A percentile compares a stretch with the other conserved stretches of the same genome.
phyloP scores from a whole-genome alignment of 176 grass and related monocot genomes.

The Triticum urartu region DNA sequence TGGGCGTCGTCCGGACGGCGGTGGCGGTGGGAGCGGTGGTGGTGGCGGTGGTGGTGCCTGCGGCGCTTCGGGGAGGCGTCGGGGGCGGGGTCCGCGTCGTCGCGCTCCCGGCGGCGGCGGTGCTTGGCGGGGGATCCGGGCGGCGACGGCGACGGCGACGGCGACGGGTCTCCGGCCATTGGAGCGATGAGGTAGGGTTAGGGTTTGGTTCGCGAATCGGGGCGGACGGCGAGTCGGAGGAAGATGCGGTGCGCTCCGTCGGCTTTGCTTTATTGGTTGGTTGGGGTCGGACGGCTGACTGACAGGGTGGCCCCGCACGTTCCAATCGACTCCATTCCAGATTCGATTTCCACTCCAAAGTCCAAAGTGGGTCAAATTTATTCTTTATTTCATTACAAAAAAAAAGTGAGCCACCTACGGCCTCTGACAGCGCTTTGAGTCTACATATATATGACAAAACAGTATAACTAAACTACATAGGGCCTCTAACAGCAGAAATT shows the following conservation, averaged over 20 bases:
- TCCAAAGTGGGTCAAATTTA: no score
- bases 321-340: not conserved
- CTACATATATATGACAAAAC: no score
- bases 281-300: not conserved
- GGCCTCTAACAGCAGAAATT: no score
- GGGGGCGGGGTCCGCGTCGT: not conserved
- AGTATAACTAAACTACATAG: no score
- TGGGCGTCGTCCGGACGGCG: slow-evolving; percentile 2
- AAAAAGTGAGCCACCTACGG: no score
- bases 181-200: slow-evolving; percentile 39
- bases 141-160: slow-evolving; percentile 10
- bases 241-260: not conserved
- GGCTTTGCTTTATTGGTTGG: not conserved
- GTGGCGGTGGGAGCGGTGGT: slow-evolving; percentile 30
- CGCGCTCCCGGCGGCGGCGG: slow-evolving; percentile 38
- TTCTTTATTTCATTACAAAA: no score
- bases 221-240: not conserved
- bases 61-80: slow-evolving; percentile 66
- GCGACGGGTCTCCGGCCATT: slow-evolving; percentile 38
- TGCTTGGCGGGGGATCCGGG: slow-evolving; percentile 45
- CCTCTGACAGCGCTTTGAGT: no score
- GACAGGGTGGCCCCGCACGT: not conserved
- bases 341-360: not conserved
- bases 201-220: slow-evolving; percentile 36
- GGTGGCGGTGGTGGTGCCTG: slow-evolving; percentile 50